Base-by-base conservation (phyloP, 225 moss, liverwort and hornwort species). In the Polytrichum formosum region DNA sequence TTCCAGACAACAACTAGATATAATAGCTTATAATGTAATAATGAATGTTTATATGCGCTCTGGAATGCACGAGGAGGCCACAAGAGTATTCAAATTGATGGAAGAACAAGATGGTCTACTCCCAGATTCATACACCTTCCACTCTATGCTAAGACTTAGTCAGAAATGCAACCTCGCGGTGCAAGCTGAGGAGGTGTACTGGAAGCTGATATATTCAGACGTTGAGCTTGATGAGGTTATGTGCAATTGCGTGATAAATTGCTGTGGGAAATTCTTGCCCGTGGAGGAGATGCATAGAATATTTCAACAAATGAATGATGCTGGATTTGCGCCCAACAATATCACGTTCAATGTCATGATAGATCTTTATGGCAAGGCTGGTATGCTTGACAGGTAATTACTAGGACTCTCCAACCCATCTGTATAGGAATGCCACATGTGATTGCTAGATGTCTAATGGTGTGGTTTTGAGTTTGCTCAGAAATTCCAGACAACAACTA, bases 271-370 rank as follows among this genome's bases (percentile, higher is more conserved):
- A 59, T 82, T 86, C 68, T 81, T 98, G 75, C 88, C 97, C 5
- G 55, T 94, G 63, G 94, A 98, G 63, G 97, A 98, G 70, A 92
- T 92, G 54, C 84, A 91, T 54, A 80, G 76, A 67, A 77, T 92
- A n/a, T 98, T 98, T 68, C 83, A 92, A 67, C 88, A 81, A 58
- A 92, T 98, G 94, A 77, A 90, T 69, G 82, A 84, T 22, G 74
- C 75, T 46, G 94, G 91, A 64, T 92, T 80, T 73, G 65, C 82
- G 25, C 92, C 97, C 18, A 90, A 86, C 65, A 79, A 69, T 29
- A 82, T 90, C 46, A 98, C 97, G 19, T 98, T 94, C 71, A 98
- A 98, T 60, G 77, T 98, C 29, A 92, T 98, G 90, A 94, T 94
- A 54, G 94, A 98, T 71, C 73, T 98, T 5, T 98, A 94, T 71